Evolutionary conservation across 441 rosid genomes (phyloP), one percentile per base, ranked within the genome.

Genomic region (Daphne laureola): DNA sequence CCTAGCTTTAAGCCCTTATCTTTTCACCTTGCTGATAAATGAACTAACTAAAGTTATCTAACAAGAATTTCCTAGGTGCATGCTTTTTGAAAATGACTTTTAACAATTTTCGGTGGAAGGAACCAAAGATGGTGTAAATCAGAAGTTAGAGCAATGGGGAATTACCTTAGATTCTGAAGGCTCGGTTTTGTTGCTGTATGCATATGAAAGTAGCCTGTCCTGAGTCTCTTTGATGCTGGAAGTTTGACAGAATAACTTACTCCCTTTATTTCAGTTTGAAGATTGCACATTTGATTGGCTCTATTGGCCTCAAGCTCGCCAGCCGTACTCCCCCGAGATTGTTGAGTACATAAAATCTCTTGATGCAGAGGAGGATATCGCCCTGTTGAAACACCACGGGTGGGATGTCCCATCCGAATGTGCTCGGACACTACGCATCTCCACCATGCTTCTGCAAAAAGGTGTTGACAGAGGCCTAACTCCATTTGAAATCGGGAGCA

Each of bases 231-330:
- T 7, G 11, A 31, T 31, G 6, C 9, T 31, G 11, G 8, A 31
- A 31, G 36, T 31, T 21, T 21, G 36, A 38, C 38, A 31, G 11
- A 31, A 7, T 31, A 9, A 31, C 38, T 54, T 36, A 12, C 44
- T 47, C 52, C 17, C 46, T 55, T 51, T 51, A 42, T 46, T 59
- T 58, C 80, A 85, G 87, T 85, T 88, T 64, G 91, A 74, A 73
- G 93, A 87, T 68, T 87, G 96, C 69, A 87, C 94, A 17, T 85
- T 81, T 57, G 94, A 88, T 40, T 83, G 96, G 96, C 80, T 88
- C 2, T 81, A 83, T 58, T 88, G 94, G 96, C 90, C 96, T 55
- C 96, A 85, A 79, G 80, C 94, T 53, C 79, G 73, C 17, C 74
- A 75, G 56, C 78, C 86, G 11, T 88, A 63, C 71, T 79, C 86